Evolutionary conservation across 2,329 filamentous ascomycete genomes (phyloP), one percentile per base, ranked within the genome.

Genomic region (Alternaria ethzedia): DNA sequence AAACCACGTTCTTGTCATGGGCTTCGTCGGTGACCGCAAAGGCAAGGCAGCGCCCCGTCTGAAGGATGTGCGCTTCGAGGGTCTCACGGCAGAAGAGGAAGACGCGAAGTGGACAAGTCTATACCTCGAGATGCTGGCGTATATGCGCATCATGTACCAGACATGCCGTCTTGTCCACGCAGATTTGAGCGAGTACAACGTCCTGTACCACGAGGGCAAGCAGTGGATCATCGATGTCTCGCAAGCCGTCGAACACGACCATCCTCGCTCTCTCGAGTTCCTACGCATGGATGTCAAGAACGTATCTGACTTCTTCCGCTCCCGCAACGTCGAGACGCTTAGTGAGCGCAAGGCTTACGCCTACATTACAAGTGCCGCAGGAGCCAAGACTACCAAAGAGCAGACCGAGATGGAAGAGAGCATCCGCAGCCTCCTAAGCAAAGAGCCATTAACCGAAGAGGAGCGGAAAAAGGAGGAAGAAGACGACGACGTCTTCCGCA

Each of bases 261-360:
- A 99, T 79, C 96, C 96, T 0, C 88, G 93, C 61, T 95, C 92
- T 3, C 86, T 97, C 28, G 95, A 98, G 78, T 99, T 99, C 77
- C 81, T 99, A 72, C 90, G 96, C 32, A 98, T 97, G 94, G 96
- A 99, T 77, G 94, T 99, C 81, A 98, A 97, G 85, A 99, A 99
- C 76, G 89, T 97, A 2, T 91, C 89, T 21, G 93, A 97, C 79
- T 99, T 97, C 82, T 99, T 98, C 87, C 86, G 89, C 28, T 87
- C 92, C 20, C 91, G 97, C 78, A 91, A 91, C 44, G 93, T 98
- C 2, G 89, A 96, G 65, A 91, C 89, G 0, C 85, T 99, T 4
- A 83, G 90, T 2, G 95, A 98, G 79, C 88, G 91, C 30, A 83
- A 86, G n/a, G 85, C 94, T 11, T 99, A 96, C 81, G 87, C 90